Conservation (phyloP, 2,329 filamentous ascomycete genomes). For the Corynespora cassiicola region DNA sequence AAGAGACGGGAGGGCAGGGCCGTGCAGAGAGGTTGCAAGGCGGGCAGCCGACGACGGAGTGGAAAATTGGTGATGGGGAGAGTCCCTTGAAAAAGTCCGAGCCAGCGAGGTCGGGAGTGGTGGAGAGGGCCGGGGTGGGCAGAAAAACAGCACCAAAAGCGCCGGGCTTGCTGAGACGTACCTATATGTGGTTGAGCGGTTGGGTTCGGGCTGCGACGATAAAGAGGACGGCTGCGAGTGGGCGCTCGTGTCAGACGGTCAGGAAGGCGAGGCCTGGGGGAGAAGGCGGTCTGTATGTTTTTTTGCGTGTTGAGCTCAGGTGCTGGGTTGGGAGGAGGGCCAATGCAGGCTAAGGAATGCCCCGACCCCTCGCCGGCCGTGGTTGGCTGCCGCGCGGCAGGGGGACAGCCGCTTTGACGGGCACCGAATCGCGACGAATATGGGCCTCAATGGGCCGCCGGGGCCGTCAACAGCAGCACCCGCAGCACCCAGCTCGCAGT, state of each 20-base stretch:
- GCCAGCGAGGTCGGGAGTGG: conserved; percentile 21
- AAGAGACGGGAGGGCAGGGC: conserved; percentile 6
- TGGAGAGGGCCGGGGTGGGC: conserved; percentile 26
- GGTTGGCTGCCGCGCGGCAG: neutral
- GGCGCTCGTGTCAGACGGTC: conserved; percentile 27
- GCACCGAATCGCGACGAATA: conserved; percentile 7
- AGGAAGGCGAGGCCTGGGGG: conserved; percentile 23
- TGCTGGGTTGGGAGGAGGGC: conserved; percentile 22
- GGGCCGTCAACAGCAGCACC: conserved; percentile 6
- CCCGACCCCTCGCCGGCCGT: neutral
- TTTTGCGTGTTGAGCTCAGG: conserved; percentile 40
- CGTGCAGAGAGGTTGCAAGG: conserved; percentile 18
- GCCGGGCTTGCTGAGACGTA: conserved; percentile 33
- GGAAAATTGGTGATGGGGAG: conserved; percentile 17
- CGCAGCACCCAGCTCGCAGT: too few relatives aligned
- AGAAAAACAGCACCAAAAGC: conserved; percentile 18
- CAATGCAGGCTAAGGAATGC: conserved; percentile 23
- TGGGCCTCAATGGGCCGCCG: conserved; percentile 6
- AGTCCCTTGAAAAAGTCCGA: conserved; percentile 27
- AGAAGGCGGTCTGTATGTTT: conserved; percentile 43
- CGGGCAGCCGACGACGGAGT: conserved; percentile 21
- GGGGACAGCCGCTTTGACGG: conserved; percentile 14
- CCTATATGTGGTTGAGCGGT: conserved; percentile 39
- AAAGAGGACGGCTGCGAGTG: conserved; percentile 9
- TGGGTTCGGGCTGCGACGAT: conserved; percentile 11